A percentile compares a stretch with the other conserved stretches of the same genome.
These are phyloP conservation scores for Babesia ovata DNA, from an alignment of 169 alveolate genomes.

Conservation along the genomic window DNA sequence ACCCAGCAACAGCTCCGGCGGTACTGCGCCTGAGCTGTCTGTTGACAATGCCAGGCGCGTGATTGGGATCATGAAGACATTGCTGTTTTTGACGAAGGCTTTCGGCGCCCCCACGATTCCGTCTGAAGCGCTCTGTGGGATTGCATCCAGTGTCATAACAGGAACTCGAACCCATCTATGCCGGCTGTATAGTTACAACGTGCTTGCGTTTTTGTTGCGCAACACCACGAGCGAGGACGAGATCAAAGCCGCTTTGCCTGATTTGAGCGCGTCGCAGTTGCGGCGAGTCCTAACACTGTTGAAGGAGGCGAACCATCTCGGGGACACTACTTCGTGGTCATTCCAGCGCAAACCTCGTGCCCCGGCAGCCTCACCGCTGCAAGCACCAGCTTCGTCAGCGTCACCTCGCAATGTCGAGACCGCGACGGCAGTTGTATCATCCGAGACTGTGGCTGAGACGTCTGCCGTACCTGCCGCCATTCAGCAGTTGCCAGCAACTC, in stretches of 20 bases:
- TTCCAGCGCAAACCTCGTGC: slow-evolving; percentile 15
- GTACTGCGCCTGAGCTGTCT: neutral
- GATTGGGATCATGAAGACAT: slow-evolving; percentile 55
- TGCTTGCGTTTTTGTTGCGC: slow-evolving; percentile 52
- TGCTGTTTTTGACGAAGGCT: slow-evolving; percentile 45
- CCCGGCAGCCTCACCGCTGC: neutral
- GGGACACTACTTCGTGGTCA: slow-evolving; percentile 23
- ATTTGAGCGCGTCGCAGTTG: slow-evolving; percentile 26
- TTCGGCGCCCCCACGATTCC: slow-evolving; percentile 67
- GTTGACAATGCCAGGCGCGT: slow-evolving; percentile 47
- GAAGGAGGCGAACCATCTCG: slow-evolving; percentile 53
- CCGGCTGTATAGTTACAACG: slow-evolving; percentile 59
- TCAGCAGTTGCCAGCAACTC: neutral
- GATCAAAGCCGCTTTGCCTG: slow-evolving; percentile 1
- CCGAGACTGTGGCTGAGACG: no score
- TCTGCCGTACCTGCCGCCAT: no score
- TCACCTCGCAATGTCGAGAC: neutral
- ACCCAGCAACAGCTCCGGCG: neutral
- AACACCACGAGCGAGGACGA: slow-evolving; percentile 5
- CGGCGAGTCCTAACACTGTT: slow-evolving; percentile 49
- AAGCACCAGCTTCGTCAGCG: neutral
- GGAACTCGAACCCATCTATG: slow-evolving; percentile 52
- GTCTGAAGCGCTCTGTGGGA: slow-evolving; percentile 15
- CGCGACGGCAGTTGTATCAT: no score
- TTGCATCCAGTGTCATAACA: slow-evolving; percentile 31